A percentile compares a stretch with the other conserved stretches of the same genome.
Conservation (phyloP, 163 green algal species). For the Chlamydomonas reinhardtii region DNA sequence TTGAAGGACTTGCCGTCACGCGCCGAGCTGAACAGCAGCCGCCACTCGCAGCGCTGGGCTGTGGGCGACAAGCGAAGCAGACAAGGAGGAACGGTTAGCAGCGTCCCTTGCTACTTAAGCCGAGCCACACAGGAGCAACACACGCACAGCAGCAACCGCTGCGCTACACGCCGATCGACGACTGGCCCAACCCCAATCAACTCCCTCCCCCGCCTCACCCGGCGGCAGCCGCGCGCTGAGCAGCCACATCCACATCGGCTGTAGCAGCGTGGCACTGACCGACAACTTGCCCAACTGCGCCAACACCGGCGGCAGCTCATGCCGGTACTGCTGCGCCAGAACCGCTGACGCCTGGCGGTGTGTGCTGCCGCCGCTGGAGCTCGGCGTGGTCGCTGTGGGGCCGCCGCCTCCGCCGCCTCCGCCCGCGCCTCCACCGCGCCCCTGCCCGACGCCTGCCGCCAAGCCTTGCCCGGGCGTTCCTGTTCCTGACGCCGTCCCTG, state of each 20-base stretch:
- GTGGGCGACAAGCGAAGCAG: neutral
- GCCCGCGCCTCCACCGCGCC: no score
- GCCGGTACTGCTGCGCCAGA: neutral
- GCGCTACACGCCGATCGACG: no score
- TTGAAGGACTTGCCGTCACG: constrained; percentile 77
- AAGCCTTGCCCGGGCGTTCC: no score
- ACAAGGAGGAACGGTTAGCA: neutral
- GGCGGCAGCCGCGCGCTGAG: constrained; percentile 22
- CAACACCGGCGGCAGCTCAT: constrained; percentile 3
- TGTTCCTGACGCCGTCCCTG: no score
- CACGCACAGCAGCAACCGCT: neutral
- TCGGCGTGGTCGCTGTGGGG: no score
- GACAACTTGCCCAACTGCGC: constrained; percentile 8
- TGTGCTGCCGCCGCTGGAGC: neutral
- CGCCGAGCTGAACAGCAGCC: constrained; percentile 57
- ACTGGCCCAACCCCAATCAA: no score
- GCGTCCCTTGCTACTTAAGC: no score
- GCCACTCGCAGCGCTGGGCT: constrained; percentile 57
- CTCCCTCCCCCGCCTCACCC: neutral
- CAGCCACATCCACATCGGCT: constrained; percentile 35
- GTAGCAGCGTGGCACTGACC: constrained; percentile 3
- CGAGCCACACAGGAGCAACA: neutral
- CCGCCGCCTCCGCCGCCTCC: no score
- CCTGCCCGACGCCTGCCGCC: no score
- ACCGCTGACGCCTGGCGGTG: no score